These are phyloP conservation scores for Diplocarpon mali DNA, from an alignment of 2,329 filamentous ascomycete genomes.

Conservation along the genomic window DNA sequence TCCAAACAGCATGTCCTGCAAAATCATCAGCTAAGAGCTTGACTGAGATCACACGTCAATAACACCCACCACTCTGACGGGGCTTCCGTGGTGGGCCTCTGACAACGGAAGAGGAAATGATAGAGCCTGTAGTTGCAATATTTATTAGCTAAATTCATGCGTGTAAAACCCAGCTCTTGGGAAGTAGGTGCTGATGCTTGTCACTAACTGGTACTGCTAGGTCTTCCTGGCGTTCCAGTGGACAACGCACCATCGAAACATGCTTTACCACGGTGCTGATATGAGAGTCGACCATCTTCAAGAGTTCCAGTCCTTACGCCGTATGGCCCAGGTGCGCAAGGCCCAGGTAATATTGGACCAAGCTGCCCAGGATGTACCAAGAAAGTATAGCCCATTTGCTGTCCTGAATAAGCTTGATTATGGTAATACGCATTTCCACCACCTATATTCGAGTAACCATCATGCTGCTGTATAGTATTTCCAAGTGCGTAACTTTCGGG, in stretches of 20 bases:
- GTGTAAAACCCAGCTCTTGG: not conserved
- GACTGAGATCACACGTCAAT: no score
- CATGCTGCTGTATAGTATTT: constrained; percentile 12
- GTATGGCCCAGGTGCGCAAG: constrained; percentile 11
- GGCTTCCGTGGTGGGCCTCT: constrained; percentile 46
- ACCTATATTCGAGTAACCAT: constrained; percentile 6
- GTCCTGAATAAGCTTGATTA: constrained; percentile 17
- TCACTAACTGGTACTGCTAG: constrained; percentile 24
- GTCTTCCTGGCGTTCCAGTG: constrained; percentile 7
- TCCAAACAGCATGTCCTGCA: constrained; percentile 84
- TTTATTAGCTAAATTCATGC: not conserved
- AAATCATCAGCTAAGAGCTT: constrained; percentile 27
- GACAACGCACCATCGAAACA: constrained; percentile 6
- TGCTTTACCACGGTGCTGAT: constrained; percentile 12
- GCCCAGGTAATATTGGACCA: constrained; percentile 15
- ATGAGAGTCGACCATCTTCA: constrained; percentile 12
- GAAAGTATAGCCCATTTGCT: constrained; percentile 16
- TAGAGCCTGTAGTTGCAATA: constrained; percentile 20
- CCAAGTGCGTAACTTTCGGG: constrained; percentile 17
- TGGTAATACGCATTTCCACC: constrained; percentile 20
- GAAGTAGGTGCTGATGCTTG: not conserved
- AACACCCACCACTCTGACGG: constrained; percentile 46
- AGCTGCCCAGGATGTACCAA: constrained; percentile 20
- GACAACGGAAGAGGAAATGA: constrained; percentile 33
- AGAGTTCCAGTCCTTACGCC: constrained; percentile 11